Evolutionary conservation across 2,329 filamentous ascomycete species (phyloP), one percentile per base, ranked within the genome.

Genomic region (Diaporthe citrichinensis): DNA sequence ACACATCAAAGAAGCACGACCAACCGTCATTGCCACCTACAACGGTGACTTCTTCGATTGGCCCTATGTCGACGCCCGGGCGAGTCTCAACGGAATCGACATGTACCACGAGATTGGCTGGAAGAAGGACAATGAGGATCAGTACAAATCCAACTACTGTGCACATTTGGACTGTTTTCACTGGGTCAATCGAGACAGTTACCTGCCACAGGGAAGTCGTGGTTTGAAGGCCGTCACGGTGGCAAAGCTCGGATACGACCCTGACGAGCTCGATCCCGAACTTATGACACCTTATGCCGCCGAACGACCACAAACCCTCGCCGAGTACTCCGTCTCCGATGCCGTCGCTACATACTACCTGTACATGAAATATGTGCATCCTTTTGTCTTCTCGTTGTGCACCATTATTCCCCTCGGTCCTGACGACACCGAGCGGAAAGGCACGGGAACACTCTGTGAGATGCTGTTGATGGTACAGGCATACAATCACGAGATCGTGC

Each of bases 11-110:
- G 95, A 98, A 83, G 95, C 95, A 0, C 92, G 94, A 76, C 97
- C 97, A 0, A 98, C 96, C 0, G 96, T 99, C 74, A 99, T 99
- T 83, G 96, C 97, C 49, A 99, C 97, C n/a, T 99, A 99, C 89
- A 99, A 99, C 95, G 97, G 97, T 87, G 97, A 99, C 87, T 99
- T 99, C 84, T 99, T 99, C 92, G 97, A 99, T 93, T 99, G 97
- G 97, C 96, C 97, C 0, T 99, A 97, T 82, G 95, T 99, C 34
- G 97, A 99, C 86, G 92, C 97, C 59, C 90, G 97, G 86, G 95
- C 97, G 39, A 97, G 95, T 82, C 91, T 98, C 78, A 93, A 97
- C 79, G 97, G 97, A 41, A 98, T 99, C 82, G 97, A 99, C 84
- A 98, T 99, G 97, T 99, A 99, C 85, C 94, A 94, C 78, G 97